Percentiles rank a stretch among this genome's conserved stretches.
Evolutionary conservation across 1,284 basidiomycete species (phyloP).

Genomic region (Cryptococcus jaspeensis): DNA sequence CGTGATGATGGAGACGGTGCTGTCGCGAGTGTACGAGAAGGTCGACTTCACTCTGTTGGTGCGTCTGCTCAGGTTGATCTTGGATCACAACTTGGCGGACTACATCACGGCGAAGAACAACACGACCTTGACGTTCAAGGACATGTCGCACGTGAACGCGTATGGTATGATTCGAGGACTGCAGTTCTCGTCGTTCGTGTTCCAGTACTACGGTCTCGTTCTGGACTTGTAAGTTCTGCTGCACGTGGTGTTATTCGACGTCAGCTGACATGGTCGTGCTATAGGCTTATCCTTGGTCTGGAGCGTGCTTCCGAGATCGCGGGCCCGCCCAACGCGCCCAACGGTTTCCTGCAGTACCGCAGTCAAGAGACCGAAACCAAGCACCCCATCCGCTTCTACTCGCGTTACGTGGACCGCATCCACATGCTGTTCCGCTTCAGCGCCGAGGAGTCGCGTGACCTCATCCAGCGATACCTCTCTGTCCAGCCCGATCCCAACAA

Average conservation of each 20-base stretch:
- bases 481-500: slow-evolving; percentile 98
- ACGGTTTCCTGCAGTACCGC: slow-evolving; percentile 93
- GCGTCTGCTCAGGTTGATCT: slow-evolving; percentile 84
- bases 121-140: slow-evolving; percentile 87
- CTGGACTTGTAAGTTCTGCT: slow-evolving; percentile 62
- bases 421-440: slow-evolving; percentile 97
- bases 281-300: slow-evolving; percentile 75
- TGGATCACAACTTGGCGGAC: slow-evolving; percentile 96
- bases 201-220: slow-evolving; percentile 92
- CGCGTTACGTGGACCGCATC: slow-evolving; percentile 87
- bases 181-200: slow-evolving; percentile 94
- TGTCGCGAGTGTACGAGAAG: slow-evolving; percentile 96
- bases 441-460: slow-evolving; percentile 95
- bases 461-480: slow-evolving; percentile 95
- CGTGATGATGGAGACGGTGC: slow-evolving; percentile 95
- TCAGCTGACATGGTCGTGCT: no score
- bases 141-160: slow-evolving; percentile 56
- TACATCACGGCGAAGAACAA: slow-evolving; percentile 99
- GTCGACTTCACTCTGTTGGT: slow-evolving; percentile 92
- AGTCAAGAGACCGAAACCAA: slow-evolving; percentile 89
- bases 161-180: slow-evolving; percentile 85
- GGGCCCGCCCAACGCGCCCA: slow-evolving; percentile 89
- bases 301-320: slow-evolving; percentile 96
- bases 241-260: no score
- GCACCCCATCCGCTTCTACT: slow-evolving; percentile 92